Evolutionary conservation across 208 protist species (phyloP), one percentile per base, ranked within the genome.

Genomic region (Wallacemonas rigidus): DNA sequence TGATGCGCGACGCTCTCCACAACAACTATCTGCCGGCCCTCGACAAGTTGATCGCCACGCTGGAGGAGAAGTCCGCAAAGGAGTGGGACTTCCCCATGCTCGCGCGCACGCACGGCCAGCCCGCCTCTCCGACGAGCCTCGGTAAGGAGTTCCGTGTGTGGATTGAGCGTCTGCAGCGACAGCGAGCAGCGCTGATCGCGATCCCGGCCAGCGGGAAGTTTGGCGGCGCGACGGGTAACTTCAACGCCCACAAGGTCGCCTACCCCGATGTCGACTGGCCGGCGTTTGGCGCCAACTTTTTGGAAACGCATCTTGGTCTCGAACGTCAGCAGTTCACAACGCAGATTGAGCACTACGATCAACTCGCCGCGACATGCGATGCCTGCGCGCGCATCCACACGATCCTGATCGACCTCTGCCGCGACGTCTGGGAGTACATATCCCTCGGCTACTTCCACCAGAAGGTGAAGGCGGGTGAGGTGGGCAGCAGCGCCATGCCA

Each of bases 401-500:
- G 6, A 98, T 98, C 54, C 83, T 98, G 7, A 79, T 98, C 64
- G 98, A 98, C 72, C 69, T 98, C 5, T 86, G 83, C 64, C 84
- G 92, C 38, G 98, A 99, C 65, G 81, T 97, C 35, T 99, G 98
- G 98, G 81, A 86, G 45, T 99, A 99, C 83, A 97, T 99, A 35
- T 95, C 94, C 3, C 74, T 97, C 65, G 93, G 94, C 35, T 98
- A 98, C 81, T 99, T 99, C 80, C 78, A 88, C 44, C 97, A 98
- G 75, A 93, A 90, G 74, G 84, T 97, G 14, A 87, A 96, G 63
- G 85, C 79, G 35, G 93, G 90, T 17, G 98, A 99, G 72, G 90
- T 99, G 40, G 98, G 98, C 38, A 98, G 92, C 72, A 98, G 95
- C 60, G 92, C 98, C 9, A 99, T 99, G 98, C 98, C 98, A 39